Evolutionary conservation across 495 filamentous ascomycete genomes (phyloP).

Genomic region (Lichina pygmaea): DNA sequence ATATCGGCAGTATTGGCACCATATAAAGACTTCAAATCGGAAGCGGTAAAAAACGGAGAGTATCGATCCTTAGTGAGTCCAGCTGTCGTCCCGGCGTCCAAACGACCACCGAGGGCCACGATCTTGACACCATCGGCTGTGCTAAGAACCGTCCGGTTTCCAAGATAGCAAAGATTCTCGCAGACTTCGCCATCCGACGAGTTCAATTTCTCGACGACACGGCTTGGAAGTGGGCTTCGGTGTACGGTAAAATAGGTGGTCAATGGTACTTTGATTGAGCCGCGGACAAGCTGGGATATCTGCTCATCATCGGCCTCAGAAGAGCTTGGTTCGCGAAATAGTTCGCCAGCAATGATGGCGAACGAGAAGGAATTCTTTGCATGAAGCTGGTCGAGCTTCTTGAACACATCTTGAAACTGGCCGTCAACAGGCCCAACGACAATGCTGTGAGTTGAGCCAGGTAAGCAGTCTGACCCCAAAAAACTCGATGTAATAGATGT

Average conservation of each 20-base stretch:
- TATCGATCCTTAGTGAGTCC: conserved; percentile 32
- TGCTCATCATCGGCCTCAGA: conserved; percentile 24
- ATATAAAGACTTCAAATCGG: conserved; percentile 46
- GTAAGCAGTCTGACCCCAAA: too few relatives aligned
- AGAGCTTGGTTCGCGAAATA: conserved; percentile 25
- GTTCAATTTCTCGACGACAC: conserved; percentile 43
- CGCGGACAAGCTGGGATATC: conserved; percentile 36
- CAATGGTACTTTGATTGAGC: conserved; percentile 41
- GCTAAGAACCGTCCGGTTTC: conserved; percentile 59
- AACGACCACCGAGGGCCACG: conserved; percentile 46
- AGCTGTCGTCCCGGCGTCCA: conserved; percentile 23
- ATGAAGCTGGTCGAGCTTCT: conserved; percentile 52
- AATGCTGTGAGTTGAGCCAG: conserved; percentile 22
- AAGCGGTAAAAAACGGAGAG: conserved; percentile 38
- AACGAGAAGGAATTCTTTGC: conserved; percentile 66
- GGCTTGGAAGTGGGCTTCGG: conserved; percentile 31
- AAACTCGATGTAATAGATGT: too few relatives aligned
- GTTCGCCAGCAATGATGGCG: conserved; percentile 57
- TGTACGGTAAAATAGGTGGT: conserved; percentile 76
- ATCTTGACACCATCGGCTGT: conserved; percentile 76
- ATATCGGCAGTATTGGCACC: conserved; percentile 60
- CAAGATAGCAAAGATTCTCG: conserved; percentile 64
- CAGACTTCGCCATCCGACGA: conserved; percentile 56
- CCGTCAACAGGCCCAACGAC: conserved; percentile 61
- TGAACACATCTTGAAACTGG: conserved; percentile 40